Evolutionary conservation across 352 stramenopile species (phyloP).

Genomic region (Globisporangium echinulatum): DNA sequence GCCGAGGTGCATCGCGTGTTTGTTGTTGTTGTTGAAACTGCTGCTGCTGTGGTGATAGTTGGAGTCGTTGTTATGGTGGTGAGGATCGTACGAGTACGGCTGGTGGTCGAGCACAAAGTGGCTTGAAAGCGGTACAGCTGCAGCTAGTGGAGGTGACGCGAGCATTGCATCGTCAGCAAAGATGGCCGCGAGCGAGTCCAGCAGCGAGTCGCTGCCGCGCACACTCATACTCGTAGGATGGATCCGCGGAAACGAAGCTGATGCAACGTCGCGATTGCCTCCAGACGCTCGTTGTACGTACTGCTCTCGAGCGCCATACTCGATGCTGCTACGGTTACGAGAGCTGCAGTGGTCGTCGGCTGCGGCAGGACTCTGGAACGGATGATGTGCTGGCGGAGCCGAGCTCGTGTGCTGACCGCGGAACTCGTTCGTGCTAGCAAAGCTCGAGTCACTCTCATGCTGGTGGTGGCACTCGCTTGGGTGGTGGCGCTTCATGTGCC

Average conservation of each 20-base stretch:
- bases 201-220: constrained; percentile 6
- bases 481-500: constrained; percentile 42
- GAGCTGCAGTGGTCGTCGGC: constrained; percentile 5
- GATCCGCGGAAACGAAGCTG: constrained; percentile 1
- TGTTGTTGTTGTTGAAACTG: neutral
- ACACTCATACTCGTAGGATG: neutral
- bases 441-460: neutral
- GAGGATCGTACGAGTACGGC: neutral
- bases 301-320: neutral
- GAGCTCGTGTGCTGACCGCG: neutral
- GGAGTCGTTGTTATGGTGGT: neutral
- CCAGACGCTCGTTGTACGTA: neutral
- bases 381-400: neutral
- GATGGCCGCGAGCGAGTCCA: constrained; percentile 22
- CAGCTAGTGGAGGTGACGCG: neutral
- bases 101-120: neutral
- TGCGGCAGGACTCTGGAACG: constrained; percentile 8
- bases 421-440: neutral
- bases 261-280: neutral
- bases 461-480: neutral
- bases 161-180: constrained; percentile 21
- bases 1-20: neutral
- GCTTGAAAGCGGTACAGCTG: neutral
- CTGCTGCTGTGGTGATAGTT: too few relatives aligned
- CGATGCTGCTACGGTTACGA: neutral